Evolutionary conservation across 768 basidiomycete genomes (phyloP), one percentile per base, ranked within the genome.

Genomic region (Phylloporus sp.): DNA sequence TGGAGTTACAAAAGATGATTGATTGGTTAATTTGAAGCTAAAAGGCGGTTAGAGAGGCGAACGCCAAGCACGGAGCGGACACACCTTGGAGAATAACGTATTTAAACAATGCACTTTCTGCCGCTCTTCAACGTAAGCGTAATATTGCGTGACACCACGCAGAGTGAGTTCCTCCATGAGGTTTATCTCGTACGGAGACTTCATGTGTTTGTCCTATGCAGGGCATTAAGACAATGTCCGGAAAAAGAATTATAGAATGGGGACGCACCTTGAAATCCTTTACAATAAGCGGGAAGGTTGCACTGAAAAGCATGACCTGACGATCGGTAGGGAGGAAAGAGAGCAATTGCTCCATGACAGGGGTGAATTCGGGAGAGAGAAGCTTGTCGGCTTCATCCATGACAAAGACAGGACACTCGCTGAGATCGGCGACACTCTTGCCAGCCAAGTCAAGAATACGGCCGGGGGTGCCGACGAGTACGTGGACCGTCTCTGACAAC

Each of bases 21-120:
- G 95, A 97, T 73, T 99, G 95, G 72, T 99, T 99, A 77, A 99
- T 99, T 94, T 98, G 95, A 41, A 99, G 82, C 91, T 97, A 64
- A 11, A 29, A 47, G 38, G 33, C 17, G 17, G 40, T 55, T 24
- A 51, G 49, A 38, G 42, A 47, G 18, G 40, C 37, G 29, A 35
- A 21, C 21, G 27, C 13, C 20, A 31, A n/a, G 24, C 15, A 8
- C 8, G 27, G 28, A 37, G 49, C 17, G 18, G 26, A 29, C 42
- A 20, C 38, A 92, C 93, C 79, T 97, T 97, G 60, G 92, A 95
- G 79, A 98, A 98, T 56, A 98, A 83, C 50, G 96, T 99, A 76
- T 99, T 99, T 56, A 99, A 77, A 71, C 95, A 99, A 72, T 99
- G 96, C 31, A 98, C 95, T 73, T 99, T 99, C 74, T 99, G 95